Evolutionary conservation across 148 eudicot genomes (phyloP).

Genomic region (Rhododendron vialii): DNA sequence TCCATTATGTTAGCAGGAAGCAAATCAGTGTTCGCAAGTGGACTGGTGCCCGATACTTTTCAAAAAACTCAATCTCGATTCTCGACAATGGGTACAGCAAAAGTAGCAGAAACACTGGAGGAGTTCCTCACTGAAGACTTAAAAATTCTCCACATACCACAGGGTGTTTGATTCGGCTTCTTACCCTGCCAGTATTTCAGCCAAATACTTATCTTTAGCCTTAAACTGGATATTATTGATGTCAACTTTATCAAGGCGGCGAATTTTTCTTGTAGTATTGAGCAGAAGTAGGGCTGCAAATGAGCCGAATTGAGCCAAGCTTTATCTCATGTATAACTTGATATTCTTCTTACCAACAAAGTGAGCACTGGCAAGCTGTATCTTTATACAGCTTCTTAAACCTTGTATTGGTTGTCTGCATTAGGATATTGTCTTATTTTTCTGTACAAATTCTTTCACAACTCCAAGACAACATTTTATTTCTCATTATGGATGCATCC

Average conservation of each 20-base stretch:
- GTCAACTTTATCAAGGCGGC: not conserved
- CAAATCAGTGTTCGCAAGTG: not conserved
- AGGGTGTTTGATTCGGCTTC: not conserved
- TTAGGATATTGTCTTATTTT: no score
- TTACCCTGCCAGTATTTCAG: not conserved
- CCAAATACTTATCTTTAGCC: not conserved
- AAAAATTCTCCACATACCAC: not conserved
- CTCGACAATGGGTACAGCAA: not conserved
- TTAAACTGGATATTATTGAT: not conserved
- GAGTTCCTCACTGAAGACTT: not conserved
- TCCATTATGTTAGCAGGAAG: not conserved
- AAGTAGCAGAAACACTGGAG: not conserved
- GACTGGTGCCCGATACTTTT: not conserved
- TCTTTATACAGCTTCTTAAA: not conserved
- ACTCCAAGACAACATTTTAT: no score
- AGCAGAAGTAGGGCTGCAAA: not conserved
- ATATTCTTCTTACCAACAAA: not conserved
- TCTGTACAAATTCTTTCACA: no score
- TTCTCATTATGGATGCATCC: no score
- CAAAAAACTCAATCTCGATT: not conserved
- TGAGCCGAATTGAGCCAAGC: no score
- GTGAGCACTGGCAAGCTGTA: not conserved
- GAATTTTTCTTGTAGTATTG: not conserved
- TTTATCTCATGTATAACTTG: not conserved
- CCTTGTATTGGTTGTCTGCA: no score